Conservation (phyloP, 495 filamentous ascomycete genomes). For the Pseudotulostoma volvatum region DNA sequence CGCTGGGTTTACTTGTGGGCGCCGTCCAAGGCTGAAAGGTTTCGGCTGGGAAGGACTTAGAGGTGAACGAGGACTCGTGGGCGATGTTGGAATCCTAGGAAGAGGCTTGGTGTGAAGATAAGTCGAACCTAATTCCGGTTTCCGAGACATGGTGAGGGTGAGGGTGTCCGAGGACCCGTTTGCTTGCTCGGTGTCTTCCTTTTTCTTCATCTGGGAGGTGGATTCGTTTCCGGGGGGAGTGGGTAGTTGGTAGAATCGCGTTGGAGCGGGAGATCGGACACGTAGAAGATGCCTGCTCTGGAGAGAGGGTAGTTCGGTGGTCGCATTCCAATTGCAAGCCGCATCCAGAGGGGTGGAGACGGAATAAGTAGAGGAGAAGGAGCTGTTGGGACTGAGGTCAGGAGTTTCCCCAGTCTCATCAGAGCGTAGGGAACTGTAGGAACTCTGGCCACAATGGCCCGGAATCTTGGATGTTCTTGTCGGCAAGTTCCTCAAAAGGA, state of each 20-base stretch:
- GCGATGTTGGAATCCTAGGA: conserved; percentile 17
- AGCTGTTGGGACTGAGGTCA: conserved; percentile 30
- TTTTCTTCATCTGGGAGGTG: conserved; percentile 16
- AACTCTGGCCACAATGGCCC: conserved; percentile 19
- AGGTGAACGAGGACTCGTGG: conserved; percentile 9
- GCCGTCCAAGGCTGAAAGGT: conserved; percentile 4
- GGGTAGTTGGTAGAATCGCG: conserved; percentile 10
- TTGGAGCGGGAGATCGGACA: neutral
- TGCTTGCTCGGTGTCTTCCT: conserved; percentile 5
- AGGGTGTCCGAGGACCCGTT: conserved; percentile 19
- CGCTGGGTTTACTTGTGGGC: conserved; percentile 23
- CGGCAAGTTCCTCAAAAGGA: neutral
- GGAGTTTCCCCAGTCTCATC: conserved; percentile 16
- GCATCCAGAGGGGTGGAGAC: conserved; percentile 17
- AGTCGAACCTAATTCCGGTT: conserved; percentile 12
- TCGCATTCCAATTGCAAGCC: conserved; percentile 14
- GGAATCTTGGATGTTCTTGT: neutral
- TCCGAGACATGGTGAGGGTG: conserved; percentile 22
- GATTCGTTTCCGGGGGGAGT: conserved; percentile 19
- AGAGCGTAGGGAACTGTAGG: conserved; percentile 23
- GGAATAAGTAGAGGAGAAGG: conserved; percentile 29
- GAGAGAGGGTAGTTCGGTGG: conserved; percentile 18
- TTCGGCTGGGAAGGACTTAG: conserved; percentile 2
- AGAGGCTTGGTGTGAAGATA: conserved; percentile 20
- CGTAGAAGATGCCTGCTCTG: conserved; percentile 5